Conservation (phyloP, 176 grass and related monocot genomes). For the Stipa capillata region DNA sequence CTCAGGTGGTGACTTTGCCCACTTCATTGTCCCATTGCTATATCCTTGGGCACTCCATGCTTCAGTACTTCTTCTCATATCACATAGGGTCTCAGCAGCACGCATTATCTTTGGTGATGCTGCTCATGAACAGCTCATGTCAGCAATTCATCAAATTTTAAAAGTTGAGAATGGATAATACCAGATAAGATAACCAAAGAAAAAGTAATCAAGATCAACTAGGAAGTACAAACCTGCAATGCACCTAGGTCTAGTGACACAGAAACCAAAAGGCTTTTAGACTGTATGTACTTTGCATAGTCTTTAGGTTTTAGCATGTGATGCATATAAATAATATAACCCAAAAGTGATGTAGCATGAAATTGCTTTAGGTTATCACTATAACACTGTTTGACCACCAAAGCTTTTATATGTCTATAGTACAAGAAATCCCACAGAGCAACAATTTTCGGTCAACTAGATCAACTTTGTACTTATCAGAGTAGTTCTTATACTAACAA, state of each 20-base stretch:
- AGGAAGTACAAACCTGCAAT: not conserved
- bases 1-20: slow-evolving; percentile 61
- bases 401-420: not conserved
- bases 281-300: not conserved
- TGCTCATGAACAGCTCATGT: slow-evolving; percentile 18
- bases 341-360: not conserved
- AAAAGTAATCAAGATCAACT: slow-evolving; percentile 2
- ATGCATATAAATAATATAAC: not conserved
- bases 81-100: slow-evolving; percentile 85
- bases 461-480: not conserved
- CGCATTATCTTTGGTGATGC: slow-evolving; percentile 27
- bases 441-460: not conserved
- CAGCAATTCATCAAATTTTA: slow-evolving; percentile 5
- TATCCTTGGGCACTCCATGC: slow-evolving; percentile 30
- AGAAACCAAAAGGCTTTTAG: not conserved
- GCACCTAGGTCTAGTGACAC: slow-evolving; percentile 4
- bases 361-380: not conserved
- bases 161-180: not conserved
- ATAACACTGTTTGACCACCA: not conserved
- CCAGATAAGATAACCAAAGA: not conserved
- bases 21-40: slow-evolving; percentile 49
- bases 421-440: slow-evolving; percentile 3
- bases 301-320: not conserved
- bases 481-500: not conserved
- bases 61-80: slow-evolving; percentile 41